Conservation (phyloP, 768 basidiomycete species). For the Collybiopsis luxurians region DNA sequence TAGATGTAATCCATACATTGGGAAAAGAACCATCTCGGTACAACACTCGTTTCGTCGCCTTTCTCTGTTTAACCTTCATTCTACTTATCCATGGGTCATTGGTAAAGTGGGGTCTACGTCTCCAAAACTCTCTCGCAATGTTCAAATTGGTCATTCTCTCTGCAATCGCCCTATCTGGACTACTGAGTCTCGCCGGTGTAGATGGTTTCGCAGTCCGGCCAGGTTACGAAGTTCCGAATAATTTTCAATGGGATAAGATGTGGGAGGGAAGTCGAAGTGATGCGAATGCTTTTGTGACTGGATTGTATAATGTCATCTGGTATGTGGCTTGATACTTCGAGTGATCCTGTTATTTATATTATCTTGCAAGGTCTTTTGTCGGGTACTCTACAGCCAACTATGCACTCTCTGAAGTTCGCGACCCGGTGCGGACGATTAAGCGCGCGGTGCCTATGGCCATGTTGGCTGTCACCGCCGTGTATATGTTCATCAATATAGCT, state of each 20-base stretch:
- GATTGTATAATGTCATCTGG: constrained; percentile 73
- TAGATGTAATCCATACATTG: constrained; percentile 61
- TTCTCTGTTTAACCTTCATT: constrained; percentile 54
- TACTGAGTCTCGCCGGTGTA: constrained; percentile 46
- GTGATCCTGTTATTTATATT: not conserved
- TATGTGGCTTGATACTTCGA: constrained; percentile 19
- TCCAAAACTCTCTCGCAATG: constrained; percentile 62
- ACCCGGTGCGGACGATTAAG: constrained; percentile 71
- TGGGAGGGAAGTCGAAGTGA: constrained; percentile 62
- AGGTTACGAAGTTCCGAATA: constrained; percentile 52
- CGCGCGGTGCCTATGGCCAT: constrained; percentile 68
- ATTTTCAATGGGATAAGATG: constrained; percentile 56
- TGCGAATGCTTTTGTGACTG: constrained; percentile 59
- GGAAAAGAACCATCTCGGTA: constrained; percentile 40
- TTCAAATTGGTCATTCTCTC: constrained; percentile 60
- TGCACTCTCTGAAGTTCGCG: constrained; percentile 64
- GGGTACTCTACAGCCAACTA: constrained; percentile 79
- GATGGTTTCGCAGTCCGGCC: constrained; percentile 48
- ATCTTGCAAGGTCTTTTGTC: constrained; percentile 53
- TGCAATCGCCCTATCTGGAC: constrained; percentile 50
- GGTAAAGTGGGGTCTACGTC: constrained; percentile 51
- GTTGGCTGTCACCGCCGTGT: constrained; percentile 53
- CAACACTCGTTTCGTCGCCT: constrained; percentile 51
- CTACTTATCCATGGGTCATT: constrained; percentile 55
- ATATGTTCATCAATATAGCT: constrained; percentile 65